Conservation (phyloP, 768 basidiomycete species). For the Pulveroboletus sp. region DNA sequence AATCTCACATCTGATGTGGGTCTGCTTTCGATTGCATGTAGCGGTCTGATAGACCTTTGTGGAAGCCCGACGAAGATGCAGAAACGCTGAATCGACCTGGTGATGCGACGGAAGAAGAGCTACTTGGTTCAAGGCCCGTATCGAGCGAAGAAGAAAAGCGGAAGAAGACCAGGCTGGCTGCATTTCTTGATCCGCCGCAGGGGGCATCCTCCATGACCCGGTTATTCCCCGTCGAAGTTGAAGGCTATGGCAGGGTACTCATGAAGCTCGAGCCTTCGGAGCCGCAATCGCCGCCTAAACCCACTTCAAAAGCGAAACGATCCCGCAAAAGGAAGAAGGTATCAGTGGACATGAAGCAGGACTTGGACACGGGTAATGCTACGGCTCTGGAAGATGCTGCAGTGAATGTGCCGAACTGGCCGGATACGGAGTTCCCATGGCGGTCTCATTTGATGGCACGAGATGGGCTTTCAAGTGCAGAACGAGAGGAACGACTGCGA, state of each 20-base stretch:
- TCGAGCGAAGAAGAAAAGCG: slow-evolving; percentile 55
- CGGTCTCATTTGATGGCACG: slow-evolving; percentile 54
- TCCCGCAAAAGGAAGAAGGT: slow-evolving; percentile 50
- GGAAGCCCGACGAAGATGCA: slow-evolving; percentile 17
- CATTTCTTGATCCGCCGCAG: slow-evolving; percentile 49
- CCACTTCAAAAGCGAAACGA: slow-evolving; percentile 36
- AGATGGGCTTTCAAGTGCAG: slow-evolving; percentile 44
- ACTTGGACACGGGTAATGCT: slow-evolving; percentile 7
- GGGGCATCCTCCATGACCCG: slow-evolving; percentile 32
- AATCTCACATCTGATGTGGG: slow-evolving; percentile 12
- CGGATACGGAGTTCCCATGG: slow-evolving; percentile 78
- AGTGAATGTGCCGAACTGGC: slow-evolving; percentile 64
- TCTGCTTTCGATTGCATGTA: slow-evolving; percentile 8
- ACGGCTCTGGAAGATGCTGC: slow-evolving; percentile 29
- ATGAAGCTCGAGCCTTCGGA: slow-evolving; percentile 50
- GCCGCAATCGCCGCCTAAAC: slow-evolving; percentile 24
- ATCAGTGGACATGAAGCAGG: slow-evolving; percentile 18
- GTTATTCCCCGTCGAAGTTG: slow-evolving; percentile 59
- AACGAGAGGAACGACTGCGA: slow-evolving; percentile 56
- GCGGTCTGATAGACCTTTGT: slow-evolving; percentile 22
- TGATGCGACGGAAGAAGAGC: slow-evolving; percentile 13
- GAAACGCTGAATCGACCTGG: slow-evolving; percentile 12
- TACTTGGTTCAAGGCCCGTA: slow-evolving; percentile 1
- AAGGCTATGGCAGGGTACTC: slow-evolving; percentile 68
- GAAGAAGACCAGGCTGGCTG: slow-evolving; percentile 64